These are phyloP conservation scores for Starmerella vitae DNA, from an alignment of 805 yeast genomes.

Conservation along the genomic window DNA sequence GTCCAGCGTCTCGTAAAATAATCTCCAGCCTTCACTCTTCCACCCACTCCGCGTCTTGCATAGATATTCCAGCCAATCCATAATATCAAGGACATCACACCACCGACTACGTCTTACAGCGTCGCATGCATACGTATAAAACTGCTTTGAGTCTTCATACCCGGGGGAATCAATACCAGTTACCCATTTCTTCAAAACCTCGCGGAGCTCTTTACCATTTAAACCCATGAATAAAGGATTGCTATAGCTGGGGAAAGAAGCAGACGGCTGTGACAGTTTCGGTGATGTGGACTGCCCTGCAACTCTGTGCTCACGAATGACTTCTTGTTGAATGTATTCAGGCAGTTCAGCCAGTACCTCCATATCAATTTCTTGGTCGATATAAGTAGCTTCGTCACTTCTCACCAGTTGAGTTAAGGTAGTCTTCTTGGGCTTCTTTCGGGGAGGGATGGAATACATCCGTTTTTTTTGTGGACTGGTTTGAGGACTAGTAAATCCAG, in stretches of 20 bases:
- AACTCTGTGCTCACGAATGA: constrained; percentile 21
- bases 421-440: constrained; percentile 13
- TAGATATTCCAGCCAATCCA: constrained; percentile 2
- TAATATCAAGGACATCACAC: constrained; percentile 2
- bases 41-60: neutral
- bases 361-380: constrained; percentile 35
- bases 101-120: constrained; percentile 8
- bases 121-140: constrained; percentile 5
- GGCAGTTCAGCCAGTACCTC: constrained; percentile 57
- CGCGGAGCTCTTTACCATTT: neutral
- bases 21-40: constrained; percentile 4
- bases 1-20: constrained; percentile 1
- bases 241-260: constrained; percentile 1
- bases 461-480: constrained; percentile 3
- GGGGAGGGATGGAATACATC: constrained; percentile 11
- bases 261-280: neutral
- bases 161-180: constrained; percentile 1
- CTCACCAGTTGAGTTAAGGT: constrained; percentile 19
- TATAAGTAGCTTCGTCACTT: constrained; percentile 17
- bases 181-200: constrained; percentile 8
- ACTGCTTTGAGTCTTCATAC: constrained; percentile 10
- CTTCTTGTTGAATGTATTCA: constrained; percentile 46
- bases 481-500: neutral
- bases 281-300: neutral
- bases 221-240: constrained; percentile 5